phyloP scores from a whole-genome alignment of 75 land plant species.

The Pinus albicaulis region DNA sequence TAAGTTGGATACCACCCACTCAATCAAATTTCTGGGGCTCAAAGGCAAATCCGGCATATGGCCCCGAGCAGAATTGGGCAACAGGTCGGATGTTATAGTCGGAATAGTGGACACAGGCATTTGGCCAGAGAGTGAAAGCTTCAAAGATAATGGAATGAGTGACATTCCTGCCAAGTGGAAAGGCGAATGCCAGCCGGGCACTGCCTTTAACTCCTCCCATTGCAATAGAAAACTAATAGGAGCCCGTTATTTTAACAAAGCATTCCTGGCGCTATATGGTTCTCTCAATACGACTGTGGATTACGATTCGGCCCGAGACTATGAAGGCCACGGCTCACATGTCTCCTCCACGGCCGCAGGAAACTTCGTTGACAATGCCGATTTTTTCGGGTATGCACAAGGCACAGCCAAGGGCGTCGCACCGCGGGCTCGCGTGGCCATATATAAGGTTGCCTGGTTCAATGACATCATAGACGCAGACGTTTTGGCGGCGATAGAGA shows the following conservation, averaged over 20 bases:
- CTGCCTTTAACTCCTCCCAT: slow-evolving; percentile 4
- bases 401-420: slow-evolving; percentile 24
- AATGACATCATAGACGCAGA: slow-evolving; percentile 16
- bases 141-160: slow-evolving; percentile 15
- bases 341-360: slow-evolving; percentile 31
- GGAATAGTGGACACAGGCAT: slow-evolving; percentile 10
- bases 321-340: slow-evolving; percentile 34
- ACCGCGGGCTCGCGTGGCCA: slow-evolving; percentile 16
- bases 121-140: slow-evolving; percentile 29
- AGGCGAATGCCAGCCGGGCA: slow-evolving; percentile 19
- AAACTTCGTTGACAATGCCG: slow-evolving; percentile 14
- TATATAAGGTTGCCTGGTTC: slow-evolving; percentile 23
- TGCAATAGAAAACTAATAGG: slow-evolving; percentile 21
- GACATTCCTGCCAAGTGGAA: slow-evolving; percentile 26
- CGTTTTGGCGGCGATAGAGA: slow-evolving; percentile 30
- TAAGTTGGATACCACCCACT: not conserved
- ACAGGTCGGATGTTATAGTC: not conserved
- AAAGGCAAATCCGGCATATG: not conserved
- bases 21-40: not conserved
- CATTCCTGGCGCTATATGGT: slow-evolving; percentile 14
- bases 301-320: slow-evolving; percentile 16
- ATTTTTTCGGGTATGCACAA: slow-evolving; percentile 13
- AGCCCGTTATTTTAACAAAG: not conserved
- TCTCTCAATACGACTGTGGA: not conserved
- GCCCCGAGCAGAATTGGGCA: not conserved